These are phyloP conservation scores for Henningerozyma blattae DNA, from an alignment of 805 yeast genomes.

Conservation along the genomic window DNA sequence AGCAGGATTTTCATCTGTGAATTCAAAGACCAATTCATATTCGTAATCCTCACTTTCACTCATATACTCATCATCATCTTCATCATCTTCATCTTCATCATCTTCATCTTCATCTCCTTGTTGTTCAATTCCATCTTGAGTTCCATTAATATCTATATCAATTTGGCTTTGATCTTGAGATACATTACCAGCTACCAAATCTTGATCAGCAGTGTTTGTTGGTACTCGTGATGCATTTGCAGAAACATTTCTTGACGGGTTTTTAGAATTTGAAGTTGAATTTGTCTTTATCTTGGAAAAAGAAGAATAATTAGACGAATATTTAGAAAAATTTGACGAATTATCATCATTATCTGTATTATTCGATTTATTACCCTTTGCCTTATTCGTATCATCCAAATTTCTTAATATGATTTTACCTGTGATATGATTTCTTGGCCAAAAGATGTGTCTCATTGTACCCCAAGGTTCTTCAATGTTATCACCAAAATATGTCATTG, in stretches of 20 bases:
- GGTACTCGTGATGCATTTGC: too few relatives aligned
- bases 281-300: background rate
- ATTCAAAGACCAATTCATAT: constrained; percentile 14
- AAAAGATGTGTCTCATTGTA: constrained; percentile 85
- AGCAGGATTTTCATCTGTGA: constrained; percentile 19
- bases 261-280: too few relatives aligned
- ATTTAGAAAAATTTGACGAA: too few relatives aligned
- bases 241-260: too few relatives aligned
- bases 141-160: too few relatives aligned
- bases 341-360: too few relatives aligned
- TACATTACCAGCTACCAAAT: too few relatives aligned
- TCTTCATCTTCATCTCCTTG: constrained; percentile 6
- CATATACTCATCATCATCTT: constrained; percentile 6
- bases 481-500: constrained; percentile 77
- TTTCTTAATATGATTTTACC: constrained; percentile 49
- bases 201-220: too few relatives aligned
- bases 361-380: constrained; percentile 3
- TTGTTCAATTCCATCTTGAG: too few relatives aligned
- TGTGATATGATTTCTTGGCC: constrained; percentile 75
- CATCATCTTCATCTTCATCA: constrained; percentile 3
- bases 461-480: constrained; percentile 89
- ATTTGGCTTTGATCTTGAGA: too few relatives aligned
- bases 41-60: constrained; percentile 8
- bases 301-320: too few relatives aligned
- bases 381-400: constrained; percentile 7